Percentiles rank a stretch among this genome's conserved stretches.
These are phyloP conservation scores for Solanum aculeatissimum DNA, from an alignment of 305 asterid genomes.

Conservation along the genomic window DNA sequence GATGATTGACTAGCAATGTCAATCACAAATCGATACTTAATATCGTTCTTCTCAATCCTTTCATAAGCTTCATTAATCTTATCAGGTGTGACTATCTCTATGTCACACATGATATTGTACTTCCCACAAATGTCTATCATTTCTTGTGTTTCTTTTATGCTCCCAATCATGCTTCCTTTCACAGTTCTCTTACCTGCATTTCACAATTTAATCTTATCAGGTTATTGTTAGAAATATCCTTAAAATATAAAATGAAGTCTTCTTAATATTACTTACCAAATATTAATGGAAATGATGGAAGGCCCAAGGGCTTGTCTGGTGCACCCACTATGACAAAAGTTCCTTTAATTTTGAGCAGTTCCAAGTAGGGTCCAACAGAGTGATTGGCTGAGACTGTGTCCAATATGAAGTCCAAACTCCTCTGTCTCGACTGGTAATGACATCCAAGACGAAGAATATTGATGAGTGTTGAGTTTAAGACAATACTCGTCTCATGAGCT, in stretches of 20 bases:
- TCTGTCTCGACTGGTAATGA: neutral
- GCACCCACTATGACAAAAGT: slow-evolving; percentile 4
- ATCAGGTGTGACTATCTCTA: slow-evolving; percentile 43
- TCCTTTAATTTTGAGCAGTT: slow-evolving; percentile 9
- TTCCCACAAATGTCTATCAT: slow-evolving; percentile 73
- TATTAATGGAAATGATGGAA: slow-evolving; percentile 3
- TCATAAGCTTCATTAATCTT: slow-evolving; percentile 48
- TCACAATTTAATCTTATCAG: neutral
- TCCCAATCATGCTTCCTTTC: slow-evolving; percentile 80
- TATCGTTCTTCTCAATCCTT: slow-evolving; percentile 60
- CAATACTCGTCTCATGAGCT: too few species aligned
- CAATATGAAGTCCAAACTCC: slow-evolving; percentile 2
- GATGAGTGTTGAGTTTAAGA: too few species aligned
- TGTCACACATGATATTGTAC: slow-evolving; percentile 58
- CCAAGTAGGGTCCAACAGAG: slow-evolving; percentile 3
- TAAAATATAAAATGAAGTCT: neutral
- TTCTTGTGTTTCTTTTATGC: slow-evolving; percentile 77
- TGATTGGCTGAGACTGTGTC: slow-evolving; percentile 5
- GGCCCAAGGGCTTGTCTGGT: slow-evolving; percentile 1
- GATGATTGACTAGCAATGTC: slow-evolving; percentile 26
- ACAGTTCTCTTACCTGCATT: slow-evolving; percentile 59
- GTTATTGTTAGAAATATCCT: neutral
- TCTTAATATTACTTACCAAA: neutral
- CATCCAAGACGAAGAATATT: neutral
- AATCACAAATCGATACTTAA: slow-evolving; percentile 77